phyloP scores from a whole-genome alignment of 345 rosid species.

The Populus simonii region DNA sequence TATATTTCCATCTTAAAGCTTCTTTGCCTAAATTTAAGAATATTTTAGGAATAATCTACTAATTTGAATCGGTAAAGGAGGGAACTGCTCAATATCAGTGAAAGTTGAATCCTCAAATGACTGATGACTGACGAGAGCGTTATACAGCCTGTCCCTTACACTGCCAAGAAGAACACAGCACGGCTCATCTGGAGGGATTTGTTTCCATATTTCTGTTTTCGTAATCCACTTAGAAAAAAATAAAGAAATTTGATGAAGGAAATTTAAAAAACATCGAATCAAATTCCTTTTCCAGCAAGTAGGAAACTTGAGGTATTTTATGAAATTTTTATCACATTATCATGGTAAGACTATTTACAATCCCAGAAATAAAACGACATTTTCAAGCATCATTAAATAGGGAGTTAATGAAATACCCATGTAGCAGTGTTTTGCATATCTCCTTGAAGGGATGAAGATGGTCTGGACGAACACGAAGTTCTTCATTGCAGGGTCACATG shows the following conservation, averaged over 20 bases:
- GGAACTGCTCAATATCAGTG: slow-evolving; percentile 72
- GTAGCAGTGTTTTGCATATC: slow-evolving; percentile 80
- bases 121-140: slow-evolving; percentile 72
- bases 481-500: slow-evolving; percentile 98
- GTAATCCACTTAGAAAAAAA: neutral
- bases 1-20: no score
- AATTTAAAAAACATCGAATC: slow-evolving; percentile 1
- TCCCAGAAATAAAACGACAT: neutral
- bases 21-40: no score
- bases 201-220: slow-evolving; percentile 82
- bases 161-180: slow-evolving; percentile 88
- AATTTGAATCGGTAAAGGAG: neutral
- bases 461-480: slow-evolving; percentile 73
- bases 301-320: neutral
- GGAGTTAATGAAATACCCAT: slow-evolving; percentile 49
- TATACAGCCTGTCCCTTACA: slow-evolving; percentile 84
- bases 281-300: neutral
- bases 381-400: neutral
- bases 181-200: slow-evolving; percentile 82
- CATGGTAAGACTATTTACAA: no score
- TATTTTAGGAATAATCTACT: neutral
- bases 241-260: neutral
- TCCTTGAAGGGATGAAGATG: slow-evolving; percentile 69
- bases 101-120: slow-evolving; percentile 68
- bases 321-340: neutral